Percentiles rank a stretch among this genome's conserved stretches.
phyloP scores from a whole-genome alignment of 2,329 filamentous ascomycete species.

The Mycosphaerelloides madeirae region DNA sequence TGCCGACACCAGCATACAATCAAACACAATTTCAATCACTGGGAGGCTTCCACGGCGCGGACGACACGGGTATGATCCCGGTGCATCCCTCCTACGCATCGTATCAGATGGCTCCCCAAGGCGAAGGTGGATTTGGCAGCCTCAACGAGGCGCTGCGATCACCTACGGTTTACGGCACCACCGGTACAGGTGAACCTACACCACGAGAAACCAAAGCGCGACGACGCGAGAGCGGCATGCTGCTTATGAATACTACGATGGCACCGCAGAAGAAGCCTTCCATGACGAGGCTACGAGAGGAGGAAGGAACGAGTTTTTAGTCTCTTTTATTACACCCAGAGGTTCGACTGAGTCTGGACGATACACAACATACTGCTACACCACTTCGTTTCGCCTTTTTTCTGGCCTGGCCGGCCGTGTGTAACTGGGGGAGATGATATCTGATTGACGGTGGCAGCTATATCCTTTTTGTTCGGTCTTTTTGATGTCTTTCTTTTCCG shows the following conservation, averaged over 20 bases:
- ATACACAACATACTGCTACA: too few species aligned
- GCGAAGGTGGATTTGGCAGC: constrained; percentile 31
- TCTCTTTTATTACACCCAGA: too few species aligned
- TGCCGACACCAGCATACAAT: constrained; percentile 61
- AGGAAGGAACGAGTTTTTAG: constrained; percentile 27
- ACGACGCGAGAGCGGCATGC: constrained; percentile 31
- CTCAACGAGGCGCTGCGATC: constrained; percentile 32
- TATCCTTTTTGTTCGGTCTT: neutral
- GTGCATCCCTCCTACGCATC: constrained; percentile 28
- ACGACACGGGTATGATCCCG: constrained; percentile 31
- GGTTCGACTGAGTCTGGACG: too few species aligned
- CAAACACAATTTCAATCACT: constrained; percentile 43
- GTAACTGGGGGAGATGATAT: neutral
- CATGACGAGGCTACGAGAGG: constrained; percentile 30
- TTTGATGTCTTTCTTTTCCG: neutral
- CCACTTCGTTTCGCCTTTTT: too few species aligned
- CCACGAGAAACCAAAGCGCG: constrained; percentile 23
- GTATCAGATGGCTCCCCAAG: constrained; percentile 31
- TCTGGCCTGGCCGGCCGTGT: neutral
- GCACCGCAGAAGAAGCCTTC: constrained; percentile 34
- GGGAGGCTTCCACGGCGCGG: constrained; percentile 4
- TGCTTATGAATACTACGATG: constrained; percentile 15
- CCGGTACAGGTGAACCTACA: constrained; percentile 14
- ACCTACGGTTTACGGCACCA: constrained; percentile 19
- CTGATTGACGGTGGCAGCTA: neutral